A percentile compares a stretch with the other conserved stretches of the same genome.
Conservation (phyloP, 257 asterid species). For the Fraxinus excelsior region DNA sequence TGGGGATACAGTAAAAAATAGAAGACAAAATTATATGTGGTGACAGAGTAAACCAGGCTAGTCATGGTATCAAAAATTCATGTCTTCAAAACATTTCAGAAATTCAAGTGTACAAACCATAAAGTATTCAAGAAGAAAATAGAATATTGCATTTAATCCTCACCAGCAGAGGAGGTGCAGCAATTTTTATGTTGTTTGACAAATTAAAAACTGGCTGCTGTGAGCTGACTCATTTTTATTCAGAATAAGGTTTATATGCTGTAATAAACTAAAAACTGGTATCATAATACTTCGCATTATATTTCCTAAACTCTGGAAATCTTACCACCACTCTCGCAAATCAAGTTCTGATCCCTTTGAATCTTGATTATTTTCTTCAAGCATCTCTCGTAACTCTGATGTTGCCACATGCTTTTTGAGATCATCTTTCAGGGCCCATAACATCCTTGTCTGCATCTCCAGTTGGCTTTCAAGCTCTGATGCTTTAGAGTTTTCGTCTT, state of each 20-base stretch:
- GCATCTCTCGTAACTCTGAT: constrained; percentile 84
- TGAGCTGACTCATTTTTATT: not conserved
- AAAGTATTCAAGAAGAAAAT: not conserved
- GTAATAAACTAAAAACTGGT: not conserved
- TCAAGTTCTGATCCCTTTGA: constrained; percentile 86
- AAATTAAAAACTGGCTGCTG: not conserved
- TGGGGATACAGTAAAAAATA: not conserved
- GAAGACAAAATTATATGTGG: not conserved
- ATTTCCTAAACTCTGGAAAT: constrained; percentile 5
- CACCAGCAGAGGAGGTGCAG: not conserved
- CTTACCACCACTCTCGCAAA: constrained; percentile 81
- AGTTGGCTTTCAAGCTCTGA: constrained; percentile 55
- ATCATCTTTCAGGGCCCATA: constrained; percentile 94
- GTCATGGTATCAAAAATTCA: not conserved
- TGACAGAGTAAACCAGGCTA: not conserved
- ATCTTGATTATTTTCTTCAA: constrained; percentile 80
- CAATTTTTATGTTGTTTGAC: not conserved
- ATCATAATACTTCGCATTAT: constrained; percentile 3
- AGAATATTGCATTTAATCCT: not conserved
- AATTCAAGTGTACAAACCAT: not conserved
- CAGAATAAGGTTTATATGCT: not conserved
- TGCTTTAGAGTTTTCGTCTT: constrained; percentile 36
- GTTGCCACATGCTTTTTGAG: constrained; percentile 76
- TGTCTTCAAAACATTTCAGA: not conserved
- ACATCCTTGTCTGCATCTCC: constrained; percentile 65